A percentile compares a stretch with the other conserved stretches of the same genome.
Evolutionary conservation across 805 yeast genomes (phyloP).

Genomic region (Wickerhamomyces canadensis): DNA sequence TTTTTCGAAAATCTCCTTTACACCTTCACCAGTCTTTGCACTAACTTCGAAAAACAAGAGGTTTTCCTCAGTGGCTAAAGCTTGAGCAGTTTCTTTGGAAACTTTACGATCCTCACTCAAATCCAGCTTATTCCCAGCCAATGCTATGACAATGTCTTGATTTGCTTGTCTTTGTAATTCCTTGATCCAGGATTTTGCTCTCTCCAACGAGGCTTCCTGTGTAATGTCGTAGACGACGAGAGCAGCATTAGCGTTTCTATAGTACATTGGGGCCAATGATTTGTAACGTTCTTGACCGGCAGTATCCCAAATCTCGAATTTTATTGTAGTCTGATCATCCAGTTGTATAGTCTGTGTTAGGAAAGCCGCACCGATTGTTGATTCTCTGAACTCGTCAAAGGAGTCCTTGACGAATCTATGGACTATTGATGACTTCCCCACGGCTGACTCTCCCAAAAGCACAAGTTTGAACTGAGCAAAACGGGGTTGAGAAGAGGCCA

Average conservation of each 20-base stretch:
- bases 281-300: slow-evolving; percentile 82
- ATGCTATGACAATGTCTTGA: slow-evolving; percentile 53
- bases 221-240: slow-evolving; percentile 75
- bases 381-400: slow-evolving; percentile 68
- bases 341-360: slow-evolving; percentile 60
- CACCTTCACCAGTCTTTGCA: slow-evolving; percentile 52
- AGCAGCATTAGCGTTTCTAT: slow-evolving; percentile 76
- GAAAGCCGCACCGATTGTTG: slow-evolving; percentile 84
- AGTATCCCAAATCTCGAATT: slow-evolving; percentile 82
- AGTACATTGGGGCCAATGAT: slow-evolving; percentile 78
- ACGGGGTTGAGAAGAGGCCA: slow-evolving; percentile 17
- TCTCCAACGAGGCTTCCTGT: slow-evolving; percentile 52
- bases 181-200: slow-evolving; percentile 74
- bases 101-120: slow-evolving; percentile 45
- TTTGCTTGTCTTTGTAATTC: slow-evolving; percentile 68
- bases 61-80: slow-evolving; percentile 49
- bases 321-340: slow-evolving; percentile 49
- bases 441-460: slow-evolving; percentile 61
- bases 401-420: slow-evolving; percentile 68
- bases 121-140: slow-evolving; percentile 78
- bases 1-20: slow-evolving; percentile 40
- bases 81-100: slow-evolving; percentile 38
- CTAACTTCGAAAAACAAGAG: slow-evolving; percentile 49
- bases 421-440: slow-evolving; percentile 63
- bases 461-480: slow-evolving; percentile 58